These are phyloP conservation scores for Komagataella ulmi DNA, from an alignment of 805 yeast genomes.

Conservation along the genomic window DNA sequence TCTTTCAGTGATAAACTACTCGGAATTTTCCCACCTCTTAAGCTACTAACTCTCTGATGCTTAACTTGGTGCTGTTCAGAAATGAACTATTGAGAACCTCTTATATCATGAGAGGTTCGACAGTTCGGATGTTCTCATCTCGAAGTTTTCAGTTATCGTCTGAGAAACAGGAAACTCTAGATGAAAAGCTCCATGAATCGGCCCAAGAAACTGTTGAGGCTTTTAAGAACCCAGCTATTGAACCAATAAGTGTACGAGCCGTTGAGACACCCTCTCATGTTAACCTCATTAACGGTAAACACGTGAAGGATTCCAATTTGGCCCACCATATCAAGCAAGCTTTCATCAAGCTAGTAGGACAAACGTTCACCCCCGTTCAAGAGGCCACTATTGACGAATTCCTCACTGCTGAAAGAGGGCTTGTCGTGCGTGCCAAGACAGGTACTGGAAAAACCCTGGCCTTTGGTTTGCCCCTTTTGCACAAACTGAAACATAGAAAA, in stretches of 20 bases:
- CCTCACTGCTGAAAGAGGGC: conserved; percentile 35
- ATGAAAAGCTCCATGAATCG: background rate
- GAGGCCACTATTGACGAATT: conserved; percentile 46
- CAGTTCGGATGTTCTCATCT: background rate
- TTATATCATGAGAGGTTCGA: background rate
- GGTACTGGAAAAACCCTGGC: conserved; percentile 95
- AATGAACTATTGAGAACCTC: background rate
- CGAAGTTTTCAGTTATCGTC: background rate
- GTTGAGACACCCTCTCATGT: background rate
- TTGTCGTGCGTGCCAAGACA: conserved; percentile 83
- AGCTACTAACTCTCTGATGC: background rate
- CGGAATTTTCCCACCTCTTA: background rate
- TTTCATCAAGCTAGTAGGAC: conserved; percentile 25
- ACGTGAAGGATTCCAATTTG: background rate
- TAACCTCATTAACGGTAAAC: background rate
- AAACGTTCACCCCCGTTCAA: conserved; percentile 57
- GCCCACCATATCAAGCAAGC: conserved; percentile 9
- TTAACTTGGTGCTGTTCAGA: background rate
- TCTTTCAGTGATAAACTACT: background rate
- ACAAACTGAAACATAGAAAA: conserved; percentile 26
- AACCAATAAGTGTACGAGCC: background rate
- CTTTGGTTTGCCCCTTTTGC: conserved; percentile 68
- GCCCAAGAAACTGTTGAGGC: background rate
- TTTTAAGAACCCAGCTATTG: background rate
- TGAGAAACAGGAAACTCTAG: background rate